Evolutionary conservation across 805 yeast genomes (phyloP), one percentile per base, ranked within the genome.

Genomic region (Candida sphagnicola): DNA sequence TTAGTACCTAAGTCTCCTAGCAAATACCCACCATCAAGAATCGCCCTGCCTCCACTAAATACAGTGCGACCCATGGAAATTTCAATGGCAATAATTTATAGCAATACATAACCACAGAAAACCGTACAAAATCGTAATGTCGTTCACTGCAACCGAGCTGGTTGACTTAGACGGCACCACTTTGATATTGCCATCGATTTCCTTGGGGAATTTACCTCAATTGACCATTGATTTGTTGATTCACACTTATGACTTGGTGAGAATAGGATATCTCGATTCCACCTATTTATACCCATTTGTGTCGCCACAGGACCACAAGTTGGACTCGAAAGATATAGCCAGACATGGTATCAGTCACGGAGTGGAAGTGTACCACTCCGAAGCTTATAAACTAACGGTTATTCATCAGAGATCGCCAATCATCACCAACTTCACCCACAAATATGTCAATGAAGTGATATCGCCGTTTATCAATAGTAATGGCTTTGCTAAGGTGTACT

Each of bases 151-250:
- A 5, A 18, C 17, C 12, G 13, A 34, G 15, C 13, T n/a, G 12
- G 31, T 18, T 18, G 36, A 31, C 8, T 30, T 32, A 11, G 19
- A 26, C 3, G 39, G 35, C 6, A 29, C 76, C 1, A 70, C 70
- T 1, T 61, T 84, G n/a, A 54, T 91, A 1, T 30, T 93, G 1
- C 98, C 98, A 0, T 62, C 89, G 0, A 84, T 93, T 0, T 79
- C 96, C 3, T 74, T 86, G 4, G 98, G 95, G 5, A 93, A 91
- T 51, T 83, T 89, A 3, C 95, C 98, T 0, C 99, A 93, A 57
- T 63, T 91, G 35, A 62, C 90, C 0, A 59, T 75, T 4, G 98
- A 90, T 57, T 65, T 90, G 21, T 61, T 91, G 18, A 66, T 89
- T 8, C 83, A 82, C 50, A 77, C 81, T n/a, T 61, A 75, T 17